Evolutionary conservation across 148 eudicot genomes (phyloP).

Genomic region (Fagopyrum homotropicum): DNA sequence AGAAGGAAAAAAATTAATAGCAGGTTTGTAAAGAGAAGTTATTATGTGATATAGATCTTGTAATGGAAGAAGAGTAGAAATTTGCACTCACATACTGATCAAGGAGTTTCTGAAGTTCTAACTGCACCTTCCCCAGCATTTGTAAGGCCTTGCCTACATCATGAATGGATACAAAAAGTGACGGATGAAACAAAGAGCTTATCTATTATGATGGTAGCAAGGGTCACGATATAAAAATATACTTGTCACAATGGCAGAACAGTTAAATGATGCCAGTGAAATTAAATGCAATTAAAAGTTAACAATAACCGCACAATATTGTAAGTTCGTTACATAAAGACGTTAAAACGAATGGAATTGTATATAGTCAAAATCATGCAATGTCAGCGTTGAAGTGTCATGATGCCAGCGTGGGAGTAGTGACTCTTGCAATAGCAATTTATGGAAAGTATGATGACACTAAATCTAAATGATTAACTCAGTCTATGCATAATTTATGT

Average conservation of each 20-base stretch:
- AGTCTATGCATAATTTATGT: background rate
- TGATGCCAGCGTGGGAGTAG: background rate
- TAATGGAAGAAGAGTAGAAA: slow-evolving; percentile 10
- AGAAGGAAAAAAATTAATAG: background rate
- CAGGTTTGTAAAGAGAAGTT: background rate
- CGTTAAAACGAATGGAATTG: background rate
- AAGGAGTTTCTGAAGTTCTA: slow-evolving; percentile 82
- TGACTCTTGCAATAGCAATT: background rate
- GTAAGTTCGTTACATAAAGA: background rate
- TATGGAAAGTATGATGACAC: slow-evolving; percentile 2
- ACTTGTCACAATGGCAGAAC: background rate
- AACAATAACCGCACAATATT: background rate
- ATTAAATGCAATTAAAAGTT: background rate
- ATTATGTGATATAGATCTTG: background rate
- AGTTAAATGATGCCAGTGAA: background rate
- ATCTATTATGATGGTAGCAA: background rate
- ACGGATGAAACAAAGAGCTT: background rate
- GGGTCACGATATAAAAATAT: background rate
- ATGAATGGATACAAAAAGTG: background rate
- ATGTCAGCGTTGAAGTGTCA: background rate
- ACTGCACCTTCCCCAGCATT: slow-evolving; percentile 71
- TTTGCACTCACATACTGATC: slow-evolving; percentile 69
- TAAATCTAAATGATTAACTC: background rate
- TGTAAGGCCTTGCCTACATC: slow-evolving; percentile 61
- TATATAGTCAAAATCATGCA: background rate